Evolutionary conservation across 345 rosid species (phyloP), one percentile per base, ranked within the genome.

Genomic region (Firmiana major): DNA sequence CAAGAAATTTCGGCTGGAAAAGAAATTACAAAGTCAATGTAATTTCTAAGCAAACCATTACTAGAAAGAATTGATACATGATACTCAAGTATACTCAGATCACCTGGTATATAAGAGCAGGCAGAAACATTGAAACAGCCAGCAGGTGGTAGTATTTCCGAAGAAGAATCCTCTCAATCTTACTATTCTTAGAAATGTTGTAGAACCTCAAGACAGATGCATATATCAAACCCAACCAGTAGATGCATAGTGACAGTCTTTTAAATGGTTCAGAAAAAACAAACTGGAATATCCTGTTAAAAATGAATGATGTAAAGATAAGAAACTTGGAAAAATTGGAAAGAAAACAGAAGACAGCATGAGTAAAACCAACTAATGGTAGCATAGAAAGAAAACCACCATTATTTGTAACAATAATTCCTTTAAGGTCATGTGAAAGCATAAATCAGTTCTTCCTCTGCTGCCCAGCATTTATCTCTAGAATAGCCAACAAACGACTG

Each of bases 91-190:
- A 57, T 65, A 69, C 46, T 64, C 63, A 80, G 69, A 42, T 88
- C 79, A 96, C 99, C 99, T 93, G 98, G 79, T 89, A 93, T 74
- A 96, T 86, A 77, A 92, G 94, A 80, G 99, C 98, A 0, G 98
- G 98, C 75, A 93, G 83, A 86, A 96, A 96, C 97, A 96, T 90
- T 78, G 88, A 82, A 81, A 96, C 99, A 76, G 99, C 99, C 93
- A 92, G 83, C 82, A 96, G 90, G 83, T 96, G 99, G 84, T 93
- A 96, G 80, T 96, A 96, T 74, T 93, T 96, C 60, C 97, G 89
- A 55, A 96, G 99, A 86, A 96, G 97, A 85, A 93, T 96, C 88
- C 99, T 88, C 87, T 93, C 97, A 40, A 89, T 85, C 83, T 87
- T 96, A 84, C 98, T 92, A 81, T 89, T 85, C 84, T 90, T 91